phyloP scores from a whole-genome alignment of 192 early-diverging fungal species.

The Umbelopsis sp. region DNA sequence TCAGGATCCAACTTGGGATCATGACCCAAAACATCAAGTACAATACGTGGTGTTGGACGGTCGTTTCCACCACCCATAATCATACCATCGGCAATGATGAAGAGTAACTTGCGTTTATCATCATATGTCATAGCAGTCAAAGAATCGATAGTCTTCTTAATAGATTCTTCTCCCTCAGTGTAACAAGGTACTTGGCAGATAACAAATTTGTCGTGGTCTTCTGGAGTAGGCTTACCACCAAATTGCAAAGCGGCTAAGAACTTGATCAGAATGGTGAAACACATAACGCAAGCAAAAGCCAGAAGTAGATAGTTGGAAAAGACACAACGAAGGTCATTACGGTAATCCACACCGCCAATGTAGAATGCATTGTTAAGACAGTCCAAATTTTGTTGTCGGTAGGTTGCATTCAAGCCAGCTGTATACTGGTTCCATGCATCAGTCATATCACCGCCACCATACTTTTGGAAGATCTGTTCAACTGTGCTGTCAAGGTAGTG shows the following conservation, averaged over 20 bases:
- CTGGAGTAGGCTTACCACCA: slow-evolving; percentile 67
- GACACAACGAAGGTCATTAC: slow-evolving; percentile 52
- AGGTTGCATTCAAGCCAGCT: neutral
- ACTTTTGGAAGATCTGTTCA: slow-evolving; percentile 42
- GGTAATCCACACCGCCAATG: slow-evolving; percentile 65
- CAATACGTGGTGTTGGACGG: slow-evolving; percentile 91
- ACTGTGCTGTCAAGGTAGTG: slow-evolving; percentile 40
- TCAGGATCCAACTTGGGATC: slow-evolving; percentile 80
- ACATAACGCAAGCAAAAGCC: slow-evolving; percentile 65
- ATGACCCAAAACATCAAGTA: slow-evolving; percentile 87
- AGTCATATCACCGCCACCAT: slow-evolving; percentile 53
- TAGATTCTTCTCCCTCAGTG: slow-evolving; percentile 87
- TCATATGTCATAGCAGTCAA: slow-evolving; percentile 79
- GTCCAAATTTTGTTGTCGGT: slow-evolving; percentile 39
- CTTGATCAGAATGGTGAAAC: slow-evolving; percentile 71
- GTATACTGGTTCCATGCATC: slow-evolving; percentile 42
- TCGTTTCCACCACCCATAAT: slow-evolving; percentile 99
- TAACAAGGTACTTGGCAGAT: slow-evolving; percentile 97
- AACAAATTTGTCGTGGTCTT: slow-evolving; percentile 96
- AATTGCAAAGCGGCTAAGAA: slow-evolving; percentile 83
- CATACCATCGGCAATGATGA: slow-evolving; percentile 91
- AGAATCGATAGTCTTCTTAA: slow-evolving; percentile 85
- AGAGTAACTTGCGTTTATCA: slow-evolving; percentile 87
- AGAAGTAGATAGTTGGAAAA: slow-evolving; percentile 72
- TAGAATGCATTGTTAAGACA: slow-evolving; percentile 72